A percentile compares a stretch with the other conserved stretches of the same genome.
These are phyloP conservation scores for Digitaria exilis DNA, from an alignment of 202 grass and related monocot genomes.

Conservation along the genomic window DNA sequence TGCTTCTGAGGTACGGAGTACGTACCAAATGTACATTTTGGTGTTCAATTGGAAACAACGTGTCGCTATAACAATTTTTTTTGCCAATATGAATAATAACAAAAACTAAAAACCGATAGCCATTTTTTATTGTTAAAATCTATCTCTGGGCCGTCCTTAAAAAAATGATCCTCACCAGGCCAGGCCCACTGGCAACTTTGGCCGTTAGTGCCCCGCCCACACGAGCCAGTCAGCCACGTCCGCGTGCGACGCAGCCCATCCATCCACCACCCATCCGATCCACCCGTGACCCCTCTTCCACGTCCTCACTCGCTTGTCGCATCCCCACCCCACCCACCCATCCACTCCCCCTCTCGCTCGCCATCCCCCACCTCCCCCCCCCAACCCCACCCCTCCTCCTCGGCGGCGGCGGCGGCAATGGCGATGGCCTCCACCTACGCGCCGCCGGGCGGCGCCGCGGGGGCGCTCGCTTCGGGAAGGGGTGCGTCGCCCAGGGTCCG, in stretches of 20 bases:
- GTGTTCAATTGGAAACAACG: no score
- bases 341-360: not conserved
- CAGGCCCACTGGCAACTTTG: not conserved
- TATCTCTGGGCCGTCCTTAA: not conserved
- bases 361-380: not conserved
- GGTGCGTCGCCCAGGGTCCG: no score
- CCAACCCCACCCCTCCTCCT: not conserved
- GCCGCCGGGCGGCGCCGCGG: not conserved
- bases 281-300: not conserved
- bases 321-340: not conserved
- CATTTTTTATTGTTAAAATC: no score
- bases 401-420: slow-evolving; percentile 2
- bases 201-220: no score
- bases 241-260: not conserved
- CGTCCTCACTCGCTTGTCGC: not conserved
- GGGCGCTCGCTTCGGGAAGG: no score
- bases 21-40: no score
- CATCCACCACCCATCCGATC: not conserved
- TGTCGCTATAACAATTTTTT: no score
- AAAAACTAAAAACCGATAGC: no score
- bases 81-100: no score
- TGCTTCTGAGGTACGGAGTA: no score
- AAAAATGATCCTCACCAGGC: not conserved
- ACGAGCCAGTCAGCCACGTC: not conserved
- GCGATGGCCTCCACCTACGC: slow-evolving; percentile 3